Percentiles rank a stretch among this genome's conserved stretches.
Evolutionary conservation across 179 eudicot species (phyloP).

Genomic region (Kewa caespitosa): DNA sequence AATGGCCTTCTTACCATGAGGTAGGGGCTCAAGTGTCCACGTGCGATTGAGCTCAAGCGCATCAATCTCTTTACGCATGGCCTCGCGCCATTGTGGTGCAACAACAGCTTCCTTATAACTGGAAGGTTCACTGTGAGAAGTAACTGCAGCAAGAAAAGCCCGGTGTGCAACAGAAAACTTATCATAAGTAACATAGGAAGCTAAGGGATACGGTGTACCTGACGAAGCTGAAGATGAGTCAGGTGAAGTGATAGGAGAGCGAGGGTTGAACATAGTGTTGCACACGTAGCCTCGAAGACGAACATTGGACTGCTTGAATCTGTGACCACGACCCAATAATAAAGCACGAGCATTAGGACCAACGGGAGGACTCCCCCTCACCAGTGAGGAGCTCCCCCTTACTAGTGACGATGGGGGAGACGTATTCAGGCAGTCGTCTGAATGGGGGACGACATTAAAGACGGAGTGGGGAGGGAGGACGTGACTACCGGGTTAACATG

Average conservation of each 20-base stretch:
- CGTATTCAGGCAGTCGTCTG: no score
- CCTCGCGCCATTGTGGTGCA: not conserved
- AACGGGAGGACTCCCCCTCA: not conserved
- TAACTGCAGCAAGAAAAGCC: not conserved
- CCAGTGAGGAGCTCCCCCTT: not conserved
- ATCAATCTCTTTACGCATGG: not conserved
- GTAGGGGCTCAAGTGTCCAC: not conserved
- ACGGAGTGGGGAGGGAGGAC: no score
- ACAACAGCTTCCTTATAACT: not conserved
- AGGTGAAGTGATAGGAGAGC: not conserved
- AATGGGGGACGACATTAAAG: no score
- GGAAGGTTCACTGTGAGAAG: not conserved
- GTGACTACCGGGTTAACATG: no score
- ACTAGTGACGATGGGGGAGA: no score
- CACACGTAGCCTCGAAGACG: not conserved
- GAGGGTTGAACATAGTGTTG: not conserved
- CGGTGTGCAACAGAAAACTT: not conserved
- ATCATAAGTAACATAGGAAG: not conserved
- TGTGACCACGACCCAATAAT: not conserved
- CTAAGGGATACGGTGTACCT: not conserved
- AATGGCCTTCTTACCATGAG: not conserved
- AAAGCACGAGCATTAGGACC: not conserved
- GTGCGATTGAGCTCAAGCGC: not conserved
- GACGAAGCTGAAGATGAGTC: not conserved
- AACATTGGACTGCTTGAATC: not conserved